A percentile compares a stretch with the other conserved stretches of the same genome.
phyloP scores from a whole-genome alignment of 164 flowering plant genomes.

The Paratinospora sagittata region DNA sequence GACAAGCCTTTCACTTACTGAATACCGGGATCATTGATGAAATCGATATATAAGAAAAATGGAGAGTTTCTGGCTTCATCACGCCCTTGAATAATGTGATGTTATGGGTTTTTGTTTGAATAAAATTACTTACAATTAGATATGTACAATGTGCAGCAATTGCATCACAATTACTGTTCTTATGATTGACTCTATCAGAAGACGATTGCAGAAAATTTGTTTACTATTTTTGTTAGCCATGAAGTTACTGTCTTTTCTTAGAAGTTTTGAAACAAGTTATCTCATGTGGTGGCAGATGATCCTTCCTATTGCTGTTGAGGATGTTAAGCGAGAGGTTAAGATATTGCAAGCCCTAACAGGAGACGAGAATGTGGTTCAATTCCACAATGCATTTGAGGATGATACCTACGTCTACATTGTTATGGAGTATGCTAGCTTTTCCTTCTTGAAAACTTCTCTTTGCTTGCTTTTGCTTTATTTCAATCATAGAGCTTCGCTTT shows the following conservation, averaged over 20 bases:
- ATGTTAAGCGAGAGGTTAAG: constrained; percentile 96
- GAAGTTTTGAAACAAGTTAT: constrained; percentile 6
- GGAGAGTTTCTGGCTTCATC: background rate
- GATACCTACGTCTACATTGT: constrained; percentile 80
- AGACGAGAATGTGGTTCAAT: constrained; percentile 95
- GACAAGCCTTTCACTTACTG: too few species aligned
- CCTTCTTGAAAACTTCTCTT: background rate
- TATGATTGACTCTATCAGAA: background rate
- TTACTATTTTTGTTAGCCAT: background rate
- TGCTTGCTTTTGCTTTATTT: background rate
- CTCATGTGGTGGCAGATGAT: constrained; percentile 67
- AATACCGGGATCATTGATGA: too few species aligned
- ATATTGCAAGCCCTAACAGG: constrained; percentile 81
- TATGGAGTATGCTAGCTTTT: constrained; percentile 86
- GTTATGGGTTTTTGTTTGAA: background rate
- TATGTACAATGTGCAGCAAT: too few species aligned
- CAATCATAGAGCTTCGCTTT: background rate
- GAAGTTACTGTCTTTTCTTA: background rate
- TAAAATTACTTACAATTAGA: too few species aligned
- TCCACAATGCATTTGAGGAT: constrained; percentile 88
- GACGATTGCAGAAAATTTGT: background rate
- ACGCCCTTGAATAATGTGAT: background rate
- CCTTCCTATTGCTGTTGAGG: constrained; percentile 96
- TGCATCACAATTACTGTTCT: background rate
- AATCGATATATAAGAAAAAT: background rate